A percentile compares a stretch with the other conserved stretches of the same genome.
Conservation (phyloP, 371 early-diverging fungal species). For the Mortierella sp. region DNA sequence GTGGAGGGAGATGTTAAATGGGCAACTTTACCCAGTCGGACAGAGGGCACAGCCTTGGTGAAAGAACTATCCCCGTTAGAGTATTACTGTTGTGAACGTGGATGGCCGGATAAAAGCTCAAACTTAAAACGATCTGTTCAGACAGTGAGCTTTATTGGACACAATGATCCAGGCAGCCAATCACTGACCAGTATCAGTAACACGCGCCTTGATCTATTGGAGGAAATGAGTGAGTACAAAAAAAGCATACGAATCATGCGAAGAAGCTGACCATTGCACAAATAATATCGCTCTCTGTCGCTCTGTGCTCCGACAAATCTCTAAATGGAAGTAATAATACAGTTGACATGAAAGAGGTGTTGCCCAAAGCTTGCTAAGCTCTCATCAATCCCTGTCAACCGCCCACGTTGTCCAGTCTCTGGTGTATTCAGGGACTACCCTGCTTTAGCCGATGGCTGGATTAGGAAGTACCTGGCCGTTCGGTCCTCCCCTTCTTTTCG, state of each 20-base stretch:
- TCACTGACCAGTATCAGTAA: background rate
- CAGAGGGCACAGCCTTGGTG: too few species aligned
- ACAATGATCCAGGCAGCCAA: background rate
- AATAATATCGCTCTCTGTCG: background rate
- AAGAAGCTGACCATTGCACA: background rate
- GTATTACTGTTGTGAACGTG: too few species aligned
- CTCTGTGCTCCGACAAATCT: background rate
- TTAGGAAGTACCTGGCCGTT: background rate
- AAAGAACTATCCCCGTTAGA: too few species aligned
- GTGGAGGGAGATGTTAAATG: background rate
- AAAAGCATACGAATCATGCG: background rate
- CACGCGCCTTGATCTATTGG: constrained; percentile 3
- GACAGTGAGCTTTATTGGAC: background rate
- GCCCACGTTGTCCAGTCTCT: constrained; percentile 14
- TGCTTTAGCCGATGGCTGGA: background rate
- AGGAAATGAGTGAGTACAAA: background rate
- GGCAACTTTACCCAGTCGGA: too few species aligned
- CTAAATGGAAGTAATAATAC: background rate
- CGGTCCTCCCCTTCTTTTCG: background rate
- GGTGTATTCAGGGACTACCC: background rate
- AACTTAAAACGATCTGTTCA: background rate
- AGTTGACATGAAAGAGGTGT: background rate
- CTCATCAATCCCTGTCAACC: constrained; percentile 11
- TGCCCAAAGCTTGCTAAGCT: background rate
- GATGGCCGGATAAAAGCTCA: background rate